These are phyloP conservation scores for Alternaria novae-zelandiae DNA, from an alignment of 2,329 filamentous ascomycete species.

Conservation along the genomic window DNA sequence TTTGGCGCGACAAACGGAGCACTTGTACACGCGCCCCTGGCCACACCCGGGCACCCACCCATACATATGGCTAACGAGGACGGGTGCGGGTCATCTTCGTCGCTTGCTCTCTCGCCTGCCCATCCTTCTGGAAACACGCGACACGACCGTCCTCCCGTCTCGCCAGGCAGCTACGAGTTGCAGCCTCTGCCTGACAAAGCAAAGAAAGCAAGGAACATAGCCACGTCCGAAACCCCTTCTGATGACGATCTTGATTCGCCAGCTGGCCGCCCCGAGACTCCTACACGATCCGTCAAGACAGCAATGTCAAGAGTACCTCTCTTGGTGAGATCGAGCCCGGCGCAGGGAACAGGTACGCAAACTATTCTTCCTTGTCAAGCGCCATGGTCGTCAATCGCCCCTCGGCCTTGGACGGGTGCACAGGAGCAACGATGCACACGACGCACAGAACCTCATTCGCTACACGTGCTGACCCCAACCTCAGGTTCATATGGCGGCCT, in stretches of 20 bases:
- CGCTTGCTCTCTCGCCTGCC: slow-evolving; percentile 27
- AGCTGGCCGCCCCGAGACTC: slow-evolving; percentile 17
- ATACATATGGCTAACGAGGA: slow-evolving; percentile 34
- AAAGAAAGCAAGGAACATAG: slow-evolving; percentile 38
- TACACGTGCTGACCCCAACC: slow-evolving; percentile 10
- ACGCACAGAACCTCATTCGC: not conserved
- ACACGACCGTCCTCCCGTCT: slow-evolving; percentile 21
- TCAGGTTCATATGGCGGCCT: slow-evolving; percentile 65
- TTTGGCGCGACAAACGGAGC: slow-evolving; percentile 29
- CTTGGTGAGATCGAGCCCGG: slow-evolving; percentile 65
- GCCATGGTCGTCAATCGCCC: slow-evolving; percentile 2
- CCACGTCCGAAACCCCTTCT: slow-evolving; percentile 30
- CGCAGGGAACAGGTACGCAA: slow-evolving; percentile 58
- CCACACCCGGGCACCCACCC: slow-evolving; percentile 19
- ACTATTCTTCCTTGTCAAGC: slow-evolving; percentile 8
- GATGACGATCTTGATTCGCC: slow-evolving; percentile 37
- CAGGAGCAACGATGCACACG: slow-evolving; percentile 11
- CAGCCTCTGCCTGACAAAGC: slow-evolving; percentile 35
- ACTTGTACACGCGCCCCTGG: slow-evolving; percentile 26
- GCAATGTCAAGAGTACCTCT: slow-evolving; percentile 61
- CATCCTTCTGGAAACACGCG: slow-evolving; percentile 29
- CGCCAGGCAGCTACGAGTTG: slow-evolving; percentile 41
- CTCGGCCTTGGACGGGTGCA: slow-evolving; percentile 7
- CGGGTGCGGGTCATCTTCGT: slow-evolving; percentile 18
- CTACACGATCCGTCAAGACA: slow-evolving; percentile 23